Percentiles rank a stretch among this genome's conserved stretches.
phyloP scores from a whole-genome alignment of 345 rosid genomes.

The Brassica carinata region DNA sequence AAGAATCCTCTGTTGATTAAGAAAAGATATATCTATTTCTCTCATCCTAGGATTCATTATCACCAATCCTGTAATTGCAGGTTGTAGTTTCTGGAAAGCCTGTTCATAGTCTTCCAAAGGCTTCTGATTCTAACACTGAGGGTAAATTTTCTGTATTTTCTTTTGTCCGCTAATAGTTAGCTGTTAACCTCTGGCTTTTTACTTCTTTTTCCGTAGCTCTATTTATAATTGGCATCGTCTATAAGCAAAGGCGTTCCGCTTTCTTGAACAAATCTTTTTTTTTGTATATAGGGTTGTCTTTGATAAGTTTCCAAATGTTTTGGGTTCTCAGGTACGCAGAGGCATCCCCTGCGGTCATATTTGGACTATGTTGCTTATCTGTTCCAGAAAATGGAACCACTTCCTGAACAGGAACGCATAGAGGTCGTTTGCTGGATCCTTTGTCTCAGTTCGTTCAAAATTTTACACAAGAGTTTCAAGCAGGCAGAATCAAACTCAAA shows the following conservation, averaged over 20 bases:
- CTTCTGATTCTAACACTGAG: constrained; percentile 18
- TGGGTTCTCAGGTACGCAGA: constrained; percentile 50
- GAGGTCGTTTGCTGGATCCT: constrained; percentile 56
- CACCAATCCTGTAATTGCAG: constrained; percentile 27
- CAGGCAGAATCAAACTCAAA: constrained; percentile 6
- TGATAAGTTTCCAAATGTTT: constrained; percentile 7
- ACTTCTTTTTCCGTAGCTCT: background rate
- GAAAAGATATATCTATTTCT: background rate
- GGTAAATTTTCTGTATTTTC: constrained; percentile 23
- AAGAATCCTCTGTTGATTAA: background rate
- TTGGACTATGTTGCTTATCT: constrained; percentile 86
- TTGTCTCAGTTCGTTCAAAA: constrained; percentile 14
- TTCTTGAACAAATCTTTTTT: background rate
- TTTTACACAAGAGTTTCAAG: background rate
- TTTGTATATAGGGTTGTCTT: background rate
- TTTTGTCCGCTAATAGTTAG: background rate
- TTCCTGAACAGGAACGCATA: constrained; percentile 89
- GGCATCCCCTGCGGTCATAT: constrained; percentile 75
- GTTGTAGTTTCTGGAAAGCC: constrained; percentile 44
- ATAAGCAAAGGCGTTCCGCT: background rate
- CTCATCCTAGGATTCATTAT: constrained; percentile 9
- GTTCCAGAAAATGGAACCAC: constrained; percentile 89
- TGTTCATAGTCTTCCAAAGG: constrained; percentile 34
- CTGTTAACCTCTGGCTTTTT: constrained; percentile 1
- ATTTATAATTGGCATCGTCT: background rate